These are phyloP conservation scores for Fraxinus dipetala DNA, from an alignment of 305 asterid genomes.

Conservation along the genomic window DNA sequence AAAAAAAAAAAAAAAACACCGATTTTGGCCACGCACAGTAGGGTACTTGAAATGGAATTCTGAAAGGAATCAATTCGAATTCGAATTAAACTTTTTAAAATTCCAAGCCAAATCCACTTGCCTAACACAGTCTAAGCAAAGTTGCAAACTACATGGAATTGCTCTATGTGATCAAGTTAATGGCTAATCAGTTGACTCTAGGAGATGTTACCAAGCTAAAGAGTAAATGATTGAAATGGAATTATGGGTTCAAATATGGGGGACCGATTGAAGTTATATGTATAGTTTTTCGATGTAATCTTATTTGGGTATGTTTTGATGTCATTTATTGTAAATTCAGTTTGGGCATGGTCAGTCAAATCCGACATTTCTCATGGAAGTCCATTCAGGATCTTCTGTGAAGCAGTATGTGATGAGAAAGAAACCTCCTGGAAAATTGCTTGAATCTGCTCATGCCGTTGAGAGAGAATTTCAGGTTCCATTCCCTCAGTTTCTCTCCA, in stretches of 20 bases:
- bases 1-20: background rate
- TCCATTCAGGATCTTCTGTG: slow-evolving; percentile 47
- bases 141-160: background rate
- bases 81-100: background rate
- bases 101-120: background rate
- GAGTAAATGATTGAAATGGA: background rate
- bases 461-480: slow-evolving; percentile 91
- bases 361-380: slow-evolving; percentile 89
- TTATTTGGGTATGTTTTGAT: background rate
- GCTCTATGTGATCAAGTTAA: background rate
- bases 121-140: background rate
- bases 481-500: background rate
- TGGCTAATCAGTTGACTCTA: background rate
- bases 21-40: background rate
- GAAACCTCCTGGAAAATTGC: slow-evolving; percentile 83
- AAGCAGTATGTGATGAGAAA: slow-evolving; percentile 80
- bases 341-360: slow-evolving; percentile 98
- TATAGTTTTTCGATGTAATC: background rate
- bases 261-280: background rate
- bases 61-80: background rate
- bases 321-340: slow-evolving; percentile 36
- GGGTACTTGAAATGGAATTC: background rate
- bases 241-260: background rate
- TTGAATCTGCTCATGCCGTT: slow-evolving; percentile 88
- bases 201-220: background rate